These are phyloP conservation scores for Panellus pusillus DNA, from an alignment of 768 basidiomycete genomes.

Conservation along the genomic window DNA sequence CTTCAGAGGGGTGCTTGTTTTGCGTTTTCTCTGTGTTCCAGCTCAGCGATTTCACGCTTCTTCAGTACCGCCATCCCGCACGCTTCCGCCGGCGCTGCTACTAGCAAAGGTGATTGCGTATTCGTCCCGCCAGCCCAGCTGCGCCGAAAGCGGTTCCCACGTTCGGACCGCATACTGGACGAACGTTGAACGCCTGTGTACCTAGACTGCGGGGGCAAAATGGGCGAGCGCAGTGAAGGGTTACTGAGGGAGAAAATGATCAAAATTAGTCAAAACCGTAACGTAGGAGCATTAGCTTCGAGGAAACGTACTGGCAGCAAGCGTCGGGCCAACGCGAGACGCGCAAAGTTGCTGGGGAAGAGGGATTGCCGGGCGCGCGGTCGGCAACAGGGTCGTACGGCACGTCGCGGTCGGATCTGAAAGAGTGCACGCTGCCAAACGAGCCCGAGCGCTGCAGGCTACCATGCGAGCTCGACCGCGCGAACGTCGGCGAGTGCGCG, in stretches of 20 bases:
- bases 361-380: conserved; percentile 72
- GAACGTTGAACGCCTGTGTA: conserved; percentile 8
- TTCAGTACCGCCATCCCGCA: not conserved
- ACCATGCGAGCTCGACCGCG: conserved; percentile 6
- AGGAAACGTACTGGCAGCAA: conserved; percentile 44
- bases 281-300: not conserved
- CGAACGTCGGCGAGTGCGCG: conserved; percentile 22
- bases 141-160: conserved; percentile 19
- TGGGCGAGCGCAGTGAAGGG: conserved; percentile 23
- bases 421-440: conserved; percentile 14
- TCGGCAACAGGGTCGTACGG: conserved; percentile 58
- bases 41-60: too few species aligned
- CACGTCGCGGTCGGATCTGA: conserved; percentile 19
- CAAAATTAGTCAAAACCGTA: conserved; percentile 1
- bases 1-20: not conserved
- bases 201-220: conserved; percentile 18
- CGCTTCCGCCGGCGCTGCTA: conserved; percentile 20
- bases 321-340: conserved; percentile 63
- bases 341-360: conserved; percentile 81
- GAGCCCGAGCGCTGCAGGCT: conserved; percentile 22
- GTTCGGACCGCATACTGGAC: conserved; percentile 18
- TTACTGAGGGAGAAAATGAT: conserved; percentile 20
- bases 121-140: conserved; percentile 14
- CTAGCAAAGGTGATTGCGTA: conserved; percentile 18
- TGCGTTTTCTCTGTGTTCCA: not conserved